Evolutionary conservation across 2,329 filamentous ascomycete species (phyloP).

Genomic region (Botryosphaeria dothidea): DNA sequence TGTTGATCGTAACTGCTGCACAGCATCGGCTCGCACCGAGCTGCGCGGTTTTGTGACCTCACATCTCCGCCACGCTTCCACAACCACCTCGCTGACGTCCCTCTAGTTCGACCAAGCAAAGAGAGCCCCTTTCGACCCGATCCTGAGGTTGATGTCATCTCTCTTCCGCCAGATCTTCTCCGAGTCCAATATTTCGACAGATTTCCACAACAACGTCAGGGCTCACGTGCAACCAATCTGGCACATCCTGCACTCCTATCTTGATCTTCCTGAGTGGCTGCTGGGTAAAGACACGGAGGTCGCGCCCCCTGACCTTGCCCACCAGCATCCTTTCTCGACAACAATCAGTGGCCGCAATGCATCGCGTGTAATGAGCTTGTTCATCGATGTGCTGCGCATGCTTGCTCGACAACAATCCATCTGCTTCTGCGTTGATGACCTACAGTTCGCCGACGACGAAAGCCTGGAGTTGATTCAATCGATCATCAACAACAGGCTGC

Average conservation of each 20-base stretch:
- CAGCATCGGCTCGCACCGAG: neutral
- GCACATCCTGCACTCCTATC: constrained; percentile 56
- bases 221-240: constrained; percentile 59
- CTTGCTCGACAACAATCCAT: constrained; percentile 84
- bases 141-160: constrained; percentile 61
- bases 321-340: constrained; percentile 23
- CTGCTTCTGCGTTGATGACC: constrained; percentile 83
- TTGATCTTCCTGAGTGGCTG: constrained; percentile 70
- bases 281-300: constrained; percentile 31
- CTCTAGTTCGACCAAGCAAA: constrained; percentile 57
- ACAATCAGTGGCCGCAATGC: constrained; percentile 20
- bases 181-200: constrained; percentile 61
- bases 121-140: constrained; percentile 62
- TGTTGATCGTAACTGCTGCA: neutral
- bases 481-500: constrained; percentile 75
- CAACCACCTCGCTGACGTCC: neutral
- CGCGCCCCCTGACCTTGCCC: constrained; percentile 27
- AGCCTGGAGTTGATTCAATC: constrained; percentile 80
- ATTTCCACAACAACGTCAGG: constrained; percentile 61
- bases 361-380: constrained; percentile 76
- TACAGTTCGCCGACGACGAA: constrained; percentile 88
- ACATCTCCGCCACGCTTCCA: neutral
- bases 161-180: constrained; percentile 66
- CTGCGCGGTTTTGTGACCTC: neutral
- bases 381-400: constrained; percentile 80